Evolutionary conservation across 495 filamentous ascomycete genomes (phyloP), one percentile per base, ranked within the genome.

Genomic region (Daldinia bambusicola): DNA sequence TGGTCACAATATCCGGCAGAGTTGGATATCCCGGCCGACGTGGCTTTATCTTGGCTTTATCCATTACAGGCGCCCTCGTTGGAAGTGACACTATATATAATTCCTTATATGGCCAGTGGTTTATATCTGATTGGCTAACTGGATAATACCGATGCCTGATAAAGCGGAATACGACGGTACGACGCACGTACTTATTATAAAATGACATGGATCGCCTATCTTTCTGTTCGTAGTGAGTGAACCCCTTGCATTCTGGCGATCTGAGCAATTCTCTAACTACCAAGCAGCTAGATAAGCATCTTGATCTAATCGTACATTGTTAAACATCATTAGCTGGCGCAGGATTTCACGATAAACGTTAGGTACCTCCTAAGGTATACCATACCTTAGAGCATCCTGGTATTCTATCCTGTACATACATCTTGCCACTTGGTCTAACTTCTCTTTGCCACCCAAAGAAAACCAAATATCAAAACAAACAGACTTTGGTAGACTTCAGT

Each of bases 21-120:
- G 53, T 41, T 40, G 36, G 32, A 55, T 59, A 66, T 43, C 61
- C 65, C 53, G 57, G 62, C 50, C 53, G 48, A 57, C 22, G 61
- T 67, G 18, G 31, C 63, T 63, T 63, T 67, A 31, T 65, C 48
- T 59, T 20, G 64, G 36, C 48, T 68, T 72, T 72, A 72, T 68
- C 69, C 64, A 62, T 26, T 1, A 26, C 26, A 26, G n/a, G n/a
- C n/a, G n/a, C n/a, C n/a, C 22, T 4, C 45, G 55, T 60, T 58
- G 41, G 50, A 18, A 41, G 68, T 66, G 32, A 51, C 22, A 45
- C 30, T 37, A 34, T 32, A 43, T 59, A 41, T 48, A 18, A 37
- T 65, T 16, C 63, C 57, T 12, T 62, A 38, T 55, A 45, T 34
- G 57, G 40, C 38, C 50, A 55, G 30, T 31, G 16, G 4, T 16